Evolutionary conservation across 306 rosid species (phyloP).

Genomic region (Albizia julibrissin): DNA sequence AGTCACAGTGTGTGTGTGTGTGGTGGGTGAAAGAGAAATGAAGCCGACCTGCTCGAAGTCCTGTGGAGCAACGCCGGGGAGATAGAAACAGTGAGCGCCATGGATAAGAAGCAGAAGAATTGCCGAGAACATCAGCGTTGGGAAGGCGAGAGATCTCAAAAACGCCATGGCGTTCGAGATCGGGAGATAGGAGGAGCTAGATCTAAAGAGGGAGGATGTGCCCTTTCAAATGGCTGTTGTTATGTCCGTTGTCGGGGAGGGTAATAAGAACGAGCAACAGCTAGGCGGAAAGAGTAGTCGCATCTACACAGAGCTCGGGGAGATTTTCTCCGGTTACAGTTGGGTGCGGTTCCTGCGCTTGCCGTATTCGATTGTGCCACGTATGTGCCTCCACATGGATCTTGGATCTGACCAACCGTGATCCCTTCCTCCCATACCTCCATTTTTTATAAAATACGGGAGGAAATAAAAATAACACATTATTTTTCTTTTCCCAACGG

Average conservation of each 20-base stretch:
- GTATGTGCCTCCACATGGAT: neutral
- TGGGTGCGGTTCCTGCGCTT: constrained; percentile 34
- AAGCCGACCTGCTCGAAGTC: constrained; percentile 78
- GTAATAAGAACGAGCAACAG: neutral
- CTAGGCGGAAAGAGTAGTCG: constrained; percentile 5
- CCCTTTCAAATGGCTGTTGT: constrained; percentile 20
- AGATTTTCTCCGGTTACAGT: constrained; percentile 33
- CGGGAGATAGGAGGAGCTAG: constrained; percentile 6
- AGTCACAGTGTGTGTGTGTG: neutral
- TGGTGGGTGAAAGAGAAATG: neutral
- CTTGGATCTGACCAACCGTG: neutral
- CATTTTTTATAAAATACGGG: neutral
- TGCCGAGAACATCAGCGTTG: constrained; percentile 37
- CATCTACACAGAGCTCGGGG: neutral
- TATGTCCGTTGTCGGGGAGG: constrained; percentile 7
- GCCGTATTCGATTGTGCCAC: constrained; percentile 10
- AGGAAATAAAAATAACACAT: too few species aligned
- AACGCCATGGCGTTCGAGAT: constrained; percentile 82
- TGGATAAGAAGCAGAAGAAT: constrained; percentile 58
- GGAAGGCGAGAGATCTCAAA: constrained; percentile 53
- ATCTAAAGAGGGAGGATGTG: neutral
- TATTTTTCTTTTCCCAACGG: too few species aligned
- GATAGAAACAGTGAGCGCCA: constrained; percentile 73
- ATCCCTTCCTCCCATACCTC: neutral
- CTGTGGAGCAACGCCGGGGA: constrained; percentile 98